These are phyloP conservation scores for Hippophae gyantsensis DNA, from an alignment of 306 rosid genomes.

Conservation along the genomic window DNA sequence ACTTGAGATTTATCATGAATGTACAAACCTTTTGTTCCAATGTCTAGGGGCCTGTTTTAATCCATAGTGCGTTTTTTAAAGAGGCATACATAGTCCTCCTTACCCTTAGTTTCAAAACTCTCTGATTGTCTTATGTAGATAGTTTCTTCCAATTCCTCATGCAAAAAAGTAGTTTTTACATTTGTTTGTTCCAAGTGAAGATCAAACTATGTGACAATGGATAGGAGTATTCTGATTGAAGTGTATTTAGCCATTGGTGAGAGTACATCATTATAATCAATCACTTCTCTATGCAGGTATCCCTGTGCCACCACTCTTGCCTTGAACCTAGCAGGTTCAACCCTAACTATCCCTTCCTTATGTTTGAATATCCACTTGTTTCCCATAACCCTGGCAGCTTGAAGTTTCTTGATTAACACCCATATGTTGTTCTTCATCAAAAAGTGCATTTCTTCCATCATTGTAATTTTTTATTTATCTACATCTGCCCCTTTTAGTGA, in stretches of 20 bases:
- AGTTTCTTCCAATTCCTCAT: background rate
- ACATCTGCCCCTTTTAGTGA: background rate
- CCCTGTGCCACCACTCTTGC: background rate
- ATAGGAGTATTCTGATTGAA: background rate
- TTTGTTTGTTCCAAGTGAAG: background rate
- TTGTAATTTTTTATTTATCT: background rate
- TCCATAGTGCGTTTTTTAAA: background rate
- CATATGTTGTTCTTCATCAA: background rate
- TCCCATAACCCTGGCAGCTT: background rate
- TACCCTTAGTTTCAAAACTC: background rate
- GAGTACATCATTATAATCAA: background rate
- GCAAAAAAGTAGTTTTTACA: background rate
- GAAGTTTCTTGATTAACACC: background rate
- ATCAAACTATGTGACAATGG: background rate
- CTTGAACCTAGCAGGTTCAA: background rate
- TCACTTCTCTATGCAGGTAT: too few species aligned
- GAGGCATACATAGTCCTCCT: background rate
- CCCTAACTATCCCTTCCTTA: background rate
- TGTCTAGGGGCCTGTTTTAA: background rate
- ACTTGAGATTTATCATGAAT: too few species aligned
- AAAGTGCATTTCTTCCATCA: background rate
- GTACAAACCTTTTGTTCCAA: too few species aligned
- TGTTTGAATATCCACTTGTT: background rate
- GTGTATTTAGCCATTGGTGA: background rate
- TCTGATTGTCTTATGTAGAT: too few species aligned